Conservation (phyloP, 768 basidiomycete genomes). For the Trametes cinnabarina region DNA sequence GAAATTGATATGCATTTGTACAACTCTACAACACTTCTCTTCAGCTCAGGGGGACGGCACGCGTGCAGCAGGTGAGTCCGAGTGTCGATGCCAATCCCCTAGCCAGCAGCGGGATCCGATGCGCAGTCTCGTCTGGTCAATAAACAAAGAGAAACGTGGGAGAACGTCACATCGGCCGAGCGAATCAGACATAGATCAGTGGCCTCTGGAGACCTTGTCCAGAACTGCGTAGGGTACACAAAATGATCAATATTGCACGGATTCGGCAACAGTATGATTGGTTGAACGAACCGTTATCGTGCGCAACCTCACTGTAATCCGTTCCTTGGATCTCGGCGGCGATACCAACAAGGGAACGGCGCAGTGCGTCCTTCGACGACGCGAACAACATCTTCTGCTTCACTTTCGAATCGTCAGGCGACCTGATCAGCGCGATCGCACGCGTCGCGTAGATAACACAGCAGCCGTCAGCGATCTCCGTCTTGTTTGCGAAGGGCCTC, state of each 20-base stretch:
- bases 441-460: constrained; percentile 16
- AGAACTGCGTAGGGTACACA: constrained; percentile 18
- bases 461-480: constrained; percentile 8
- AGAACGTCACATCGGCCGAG: neutral
- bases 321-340: constrained; percentile 84
- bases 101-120: constrained; percentile 8
- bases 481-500: neutral
- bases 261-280: neutral
- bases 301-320: constrained; percentile 68
- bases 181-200: constrained; percentile 7
- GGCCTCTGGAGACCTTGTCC: constrained; percentile 27
- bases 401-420: constrained; percentile 80
- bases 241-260: neutral
- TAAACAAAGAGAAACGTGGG: constrained; percentile 12
- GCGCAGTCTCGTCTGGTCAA: constrained; percentile 8
- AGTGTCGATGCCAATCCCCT: constrained; percentile 6
- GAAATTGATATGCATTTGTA: constrained; percentile 18
- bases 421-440: constrained; percentile 49
- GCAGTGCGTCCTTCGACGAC: constrained; percentile 80
- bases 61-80: constrained; percentile 7
- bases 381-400: constrained; percentile 94
- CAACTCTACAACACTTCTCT: constrained; percentile 27
- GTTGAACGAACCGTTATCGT: constrained; percentile 60
- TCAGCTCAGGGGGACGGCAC: constrained; percentile 11
- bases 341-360: constrained; percentile 71